Evolutionary conservation across 1,284 basidiomycete genomes (phyloP).

Genomic region (Ceratobasidium sp.): DNA sequence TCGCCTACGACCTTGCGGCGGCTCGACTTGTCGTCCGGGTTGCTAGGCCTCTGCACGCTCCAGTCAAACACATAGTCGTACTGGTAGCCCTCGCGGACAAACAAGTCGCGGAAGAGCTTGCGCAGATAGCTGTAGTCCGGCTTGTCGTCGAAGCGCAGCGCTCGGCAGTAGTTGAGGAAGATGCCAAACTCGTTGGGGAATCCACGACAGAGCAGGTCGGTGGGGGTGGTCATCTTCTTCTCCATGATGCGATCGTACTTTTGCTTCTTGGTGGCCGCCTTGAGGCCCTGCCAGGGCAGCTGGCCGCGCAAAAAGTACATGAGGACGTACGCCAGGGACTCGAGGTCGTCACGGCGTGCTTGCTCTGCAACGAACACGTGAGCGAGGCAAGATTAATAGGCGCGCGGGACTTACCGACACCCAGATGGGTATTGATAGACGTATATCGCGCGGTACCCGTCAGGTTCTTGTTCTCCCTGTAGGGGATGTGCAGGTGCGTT

Average conservation of each 20-base stretch:
- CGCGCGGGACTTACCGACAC: slow-evolving; percentile 62
- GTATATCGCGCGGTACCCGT: slow-evolving; percentile 99
- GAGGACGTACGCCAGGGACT: slow-evolving; percentile 94
- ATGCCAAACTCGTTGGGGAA: slow-evolving; percentile 98
- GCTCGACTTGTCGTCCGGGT: slow-evolving; percentile 43
- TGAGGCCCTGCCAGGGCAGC: slow-evolving; percentile 96
- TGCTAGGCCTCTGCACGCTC: slow-evolving; percentile 73
- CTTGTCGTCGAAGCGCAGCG: slow-evolving; percentile 97
- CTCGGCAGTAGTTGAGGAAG: slow-evolving; percentile 96
- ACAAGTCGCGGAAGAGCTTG: slow-evolving; percentile 97
- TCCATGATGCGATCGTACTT: slow-evolving; percentile 99
- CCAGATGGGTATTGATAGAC: slow-evolving; percentile 98
- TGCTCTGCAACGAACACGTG: slow-evolving; percentile 63
- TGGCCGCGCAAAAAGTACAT: slow-evolving; percentile 99
- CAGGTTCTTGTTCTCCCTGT: too few species aligned
- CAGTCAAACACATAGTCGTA: slow-evolving; percentile 99
- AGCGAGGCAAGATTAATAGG: neutral
- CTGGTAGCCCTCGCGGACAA: slow-evolving; percentile 95
- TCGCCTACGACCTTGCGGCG: slow-evolving; percentile 44
- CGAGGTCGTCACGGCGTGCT: slow-evolving; percentile 93
- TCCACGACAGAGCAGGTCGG: slow-evolving; percentile 91
- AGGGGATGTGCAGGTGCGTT: slow-evolving; percentile 98
- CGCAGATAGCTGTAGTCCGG: slow-evolving; percentile 97
- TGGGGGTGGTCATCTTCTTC: slow-evolving; percentile 99
- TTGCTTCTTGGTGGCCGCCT: slow-evolving; percentile 99